phyloP scores from a whole-genome alignment of 306 rosid species.

The Trifolium subterraneum region DNA sequence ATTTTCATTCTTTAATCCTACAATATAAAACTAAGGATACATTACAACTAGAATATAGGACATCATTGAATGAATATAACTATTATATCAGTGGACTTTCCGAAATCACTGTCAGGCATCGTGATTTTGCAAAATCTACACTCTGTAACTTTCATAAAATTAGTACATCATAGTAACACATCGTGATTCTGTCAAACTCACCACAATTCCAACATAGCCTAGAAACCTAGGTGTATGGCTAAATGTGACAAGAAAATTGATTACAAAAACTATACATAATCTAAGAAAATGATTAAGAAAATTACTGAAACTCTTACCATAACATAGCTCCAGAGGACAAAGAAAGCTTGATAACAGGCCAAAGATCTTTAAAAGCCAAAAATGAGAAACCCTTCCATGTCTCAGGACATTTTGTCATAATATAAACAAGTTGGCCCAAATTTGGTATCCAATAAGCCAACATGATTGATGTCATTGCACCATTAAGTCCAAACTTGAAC shows the following conservation, averaged over 20 bases:
- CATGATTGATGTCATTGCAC: slow-evolving; percentile 58
- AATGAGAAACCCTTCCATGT: slow-evolving; percentile 70
- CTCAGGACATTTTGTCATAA: slow-evolving; percentile 55
- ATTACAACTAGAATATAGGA: no score
- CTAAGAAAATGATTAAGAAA: not conserved
- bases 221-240: no score
- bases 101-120: no score
- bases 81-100: no score
- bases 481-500: slow-evolving; percentile 57
- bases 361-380: slow-evolving; percentile 65
- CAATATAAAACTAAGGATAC: no score
- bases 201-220: no score
- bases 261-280: not conserved
- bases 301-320: slow-evolving; percentile 49
- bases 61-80: no score
- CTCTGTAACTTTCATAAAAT: no score
- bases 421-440: slow-evolving; percentile 55
- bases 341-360: slow-evolving; percentile 66
- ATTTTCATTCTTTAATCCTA: no score
- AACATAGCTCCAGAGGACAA: slow-evolving; percentile 69
- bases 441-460: slow-evolving; percentile 65
- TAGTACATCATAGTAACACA: no score
- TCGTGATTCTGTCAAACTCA: no score
- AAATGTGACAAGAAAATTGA: not conserved
- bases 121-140: no score